phyloP scores from a whole-genome alignment of 1,284 basidiomycete species.

The Cronartium quercuum region DNA sequence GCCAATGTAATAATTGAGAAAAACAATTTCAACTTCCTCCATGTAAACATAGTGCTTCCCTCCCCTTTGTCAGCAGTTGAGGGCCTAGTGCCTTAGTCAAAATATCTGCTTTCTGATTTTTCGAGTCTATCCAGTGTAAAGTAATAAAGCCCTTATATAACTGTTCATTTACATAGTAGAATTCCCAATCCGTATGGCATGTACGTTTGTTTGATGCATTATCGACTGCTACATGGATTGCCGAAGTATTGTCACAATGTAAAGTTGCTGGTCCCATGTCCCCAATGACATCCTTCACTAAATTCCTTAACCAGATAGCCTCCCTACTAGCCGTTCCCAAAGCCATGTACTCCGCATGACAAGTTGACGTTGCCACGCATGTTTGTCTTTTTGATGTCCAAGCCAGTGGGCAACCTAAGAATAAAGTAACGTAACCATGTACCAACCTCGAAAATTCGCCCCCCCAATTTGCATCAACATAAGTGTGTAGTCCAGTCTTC shows the following conservation, averaged over 20 bases:
- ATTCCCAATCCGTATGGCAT: background rate
- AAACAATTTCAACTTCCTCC: too few relatives aligned
- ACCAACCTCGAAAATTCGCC: background rate
- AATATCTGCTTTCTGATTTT: background rate
- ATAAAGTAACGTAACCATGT: background rate
- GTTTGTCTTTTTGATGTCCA: slow-evolving; percentile 2
- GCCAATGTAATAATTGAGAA: too few relatives aligned
- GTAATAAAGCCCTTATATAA: background rate
- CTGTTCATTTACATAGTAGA: slow-evolving; percentile 21
- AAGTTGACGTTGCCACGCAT: too few relatives aligned
- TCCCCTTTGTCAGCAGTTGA: too few relatives aligned
- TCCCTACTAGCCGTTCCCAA: background rate
- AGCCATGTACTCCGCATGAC: background rate
- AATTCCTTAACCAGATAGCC: background rate
- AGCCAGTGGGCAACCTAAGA: background rate
- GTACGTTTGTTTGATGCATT: slow-evolving; percentile 12
- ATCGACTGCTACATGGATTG: background rate
- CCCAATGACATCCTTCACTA: background rate
- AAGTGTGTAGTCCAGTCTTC: too few relatives aligned
- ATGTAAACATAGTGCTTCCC: too few relatives aligned
- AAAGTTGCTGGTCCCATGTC: background rate
- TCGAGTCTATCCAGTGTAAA: background rate
- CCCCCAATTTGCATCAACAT: background rate
- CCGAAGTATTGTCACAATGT: background rate
- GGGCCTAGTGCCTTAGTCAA: slow-evolving; percentile 6